Evolutionary conservation across 2,329 filamentous ascomycete species (phyloP), one percentile per base, ranked within the genome.

Genomic region (Verticillium tricorpus): DNA sequence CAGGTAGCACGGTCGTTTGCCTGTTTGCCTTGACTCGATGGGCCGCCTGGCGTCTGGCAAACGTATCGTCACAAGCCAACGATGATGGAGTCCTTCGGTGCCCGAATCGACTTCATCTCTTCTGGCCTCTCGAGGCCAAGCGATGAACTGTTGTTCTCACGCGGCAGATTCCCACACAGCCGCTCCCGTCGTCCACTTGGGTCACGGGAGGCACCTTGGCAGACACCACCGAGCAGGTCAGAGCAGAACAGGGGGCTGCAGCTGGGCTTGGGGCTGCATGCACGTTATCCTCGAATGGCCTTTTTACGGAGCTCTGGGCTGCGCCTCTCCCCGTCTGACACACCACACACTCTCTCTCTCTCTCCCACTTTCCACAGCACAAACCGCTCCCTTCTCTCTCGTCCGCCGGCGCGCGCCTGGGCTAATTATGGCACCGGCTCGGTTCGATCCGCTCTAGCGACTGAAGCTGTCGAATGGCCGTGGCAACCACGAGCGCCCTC

Each of bases 261-360:
- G 45, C 45, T 50, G 45, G 45, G 45, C 45, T 50, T 50, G n/a
- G 45, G 45, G 45, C 45, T 50, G 45, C 45, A 50, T 50, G 45
- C 45, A 25, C 45, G 45, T 50, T 50, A 50, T 50, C 45, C 45
- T 50, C n/a, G n/a, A 22, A 50, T 50, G 45, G 45, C 45, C 25
- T 19, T 22, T 50, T 50, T 50, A 50, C 45, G 45, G 45, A 50
- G 45, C 45, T 50, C 3, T 50, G 45, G n/a, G 37, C 57, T 58
- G 57, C 57, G 57, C 57, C 57, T 37, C 55, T 57, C 32, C 39
- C 28, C 57, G 37, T 58, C 57, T 58, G 57, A 58, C 57, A 50
- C 45, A 50, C 45, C 45, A 50, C 45, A 50, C 45, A 50, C 45
- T 25, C 45, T 28, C 6, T 4, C 45, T 11, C 45, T 22, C 45